Base-by-base conservation (phyloP, 129 eudicot genomes). In the Calendula officinalis region DNA sequence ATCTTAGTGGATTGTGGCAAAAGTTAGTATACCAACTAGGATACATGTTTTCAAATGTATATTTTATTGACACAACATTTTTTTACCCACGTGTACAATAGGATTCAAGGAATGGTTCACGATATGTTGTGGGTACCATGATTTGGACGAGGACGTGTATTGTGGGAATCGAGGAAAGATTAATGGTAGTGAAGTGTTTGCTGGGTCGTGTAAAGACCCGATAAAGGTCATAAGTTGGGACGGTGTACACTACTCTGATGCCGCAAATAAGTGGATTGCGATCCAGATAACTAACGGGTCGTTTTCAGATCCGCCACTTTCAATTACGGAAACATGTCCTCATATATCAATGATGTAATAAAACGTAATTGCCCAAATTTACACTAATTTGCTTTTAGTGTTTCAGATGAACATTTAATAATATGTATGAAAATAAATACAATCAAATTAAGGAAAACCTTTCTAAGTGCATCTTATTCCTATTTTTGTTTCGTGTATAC, bases 221-320 rank as follows among this genome's bases (percentile, higher is more conserved):
- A 80, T 84, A 0, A 58, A 46, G 51, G 74, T 82, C 59, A 80
- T 91, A 10, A 91, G 96, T 66, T 88, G 96, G 98, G 98, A 91
- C 70, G 98, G 95, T 4, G 91, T 91, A 8, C 98, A 91, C 68
- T 88, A 91, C 57, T 12, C 88, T 4, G 96, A 91, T 38, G 88
- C 95, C 8, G 95, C 98, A 13, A 91, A 88, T 61, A 66, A 30
- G 4, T 91, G 98, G 98, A 59, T 88, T 60, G 83, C 91, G 5
- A 64, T 49, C 46, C 86, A 56, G 3, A 79, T 91, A 4, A 44
- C 76, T 6, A 72, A 77, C 1, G 95, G 98, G 17, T 78, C 83
- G 8, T 62, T 77, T n/a, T 82, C 95, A 3, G 95, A 91, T 57
- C 96, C 96, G 12, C 86, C 96, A 5, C 34, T 80, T 37, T 62